Evolutionary conservation across 768 basidiomycete species (phyloP).

Genomic region (Russula earlei): DNA sequence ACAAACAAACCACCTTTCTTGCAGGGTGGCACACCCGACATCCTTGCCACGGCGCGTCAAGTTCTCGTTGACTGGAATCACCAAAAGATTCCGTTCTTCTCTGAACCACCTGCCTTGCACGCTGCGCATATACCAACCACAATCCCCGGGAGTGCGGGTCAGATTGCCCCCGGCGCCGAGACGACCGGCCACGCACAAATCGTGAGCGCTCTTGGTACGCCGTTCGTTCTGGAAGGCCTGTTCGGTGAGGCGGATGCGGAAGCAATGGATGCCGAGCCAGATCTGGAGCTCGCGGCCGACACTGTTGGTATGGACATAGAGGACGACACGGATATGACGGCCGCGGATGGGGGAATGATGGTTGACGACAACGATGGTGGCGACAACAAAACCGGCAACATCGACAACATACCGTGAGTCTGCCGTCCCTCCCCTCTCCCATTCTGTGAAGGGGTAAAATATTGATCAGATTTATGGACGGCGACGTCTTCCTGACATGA

Average conservation of each 20-base stretch:
- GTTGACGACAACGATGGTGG: not conserved
- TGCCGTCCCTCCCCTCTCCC: not conserved
- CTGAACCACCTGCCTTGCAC: constrained; percentile 67
- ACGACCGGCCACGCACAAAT: constrained; percentile 77
- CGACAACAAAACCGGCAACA: too few relatives aligned
- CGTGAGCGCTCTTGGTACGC: constrained; percentile 55
- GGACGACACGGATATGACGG: not conserved
- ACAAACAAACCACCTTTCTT: too few relatives aligned
- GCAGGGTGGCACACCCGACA: not conserved
- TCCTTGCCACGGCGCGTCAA: not conserved
- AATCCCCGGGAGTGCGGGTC: constrained; percentile 28
- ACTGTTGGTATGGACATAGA: constrained; percentile 8
- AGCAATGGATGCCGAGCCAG: constrained; percentile 41
- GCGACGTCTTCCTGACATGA: not conserved
- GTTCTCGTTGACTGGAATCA: constrained; percentile 73
- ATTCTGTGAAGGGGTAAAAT: not conserved
- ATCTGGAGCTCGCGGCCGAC: constrained; percentile 21
- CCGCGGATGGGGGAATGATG: not conserved
- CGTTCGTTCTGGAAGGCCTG: constrained; percentile 74
- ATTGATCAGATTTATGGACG: not conserved
- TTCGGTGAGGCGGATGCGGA: constrained; percentile 67
- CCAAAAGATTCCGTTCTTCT: constrained; percentile 89
- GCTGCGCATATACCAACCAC: constrained; percentile 60
- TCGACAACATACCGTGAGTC: not conserved
- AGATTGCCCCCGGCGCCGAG: constrained; percentile 67